phyloP scores from a whole-genome alignment of 495 filamentous ascomycete genomes.

The Xylaria bambusicola region DNA sequence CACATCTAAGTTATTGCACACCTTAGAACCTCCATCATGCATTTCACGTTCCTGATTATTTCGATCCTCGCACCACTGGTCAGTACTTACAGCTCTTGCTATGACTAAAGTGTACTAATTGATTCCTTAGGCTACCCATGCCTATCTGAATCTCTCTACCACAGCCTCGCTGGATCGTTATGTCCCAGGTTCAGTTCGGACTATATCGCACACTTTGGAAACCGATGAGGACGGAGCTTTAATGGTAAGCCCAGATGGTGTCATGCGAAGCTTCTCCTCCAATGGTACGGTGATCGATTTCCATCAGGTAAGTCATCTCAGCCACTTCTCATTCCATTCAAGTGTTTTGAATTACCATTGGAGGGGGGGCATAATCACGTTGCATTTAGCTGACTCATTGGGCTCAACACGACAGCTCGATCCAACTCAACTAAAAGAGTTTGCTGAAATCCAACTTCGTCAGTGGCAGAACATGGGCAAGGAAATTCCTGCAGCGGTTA shows the following conservation, averaged over 20 bases:
- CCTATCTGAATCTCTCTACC: slow-evolving; percentile 1
- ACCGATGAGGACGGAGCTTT: slow-evolving; percentile 3
- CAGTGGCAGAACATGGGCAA: slow-evolving; percentile 7
- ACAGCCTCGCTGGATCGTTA: slow-evolving; percentile 4
- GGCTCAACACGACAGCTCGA: slow-evolving; percentile 2
- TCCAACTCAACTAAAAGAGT: slow-evolving; percentile 7
- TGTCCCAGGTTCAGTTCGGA: neutral
- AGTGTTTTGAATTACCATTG: slow-evolving; percentile 1
- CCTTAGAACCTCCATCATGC: neutral
- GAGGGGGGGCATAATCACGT: neutral
- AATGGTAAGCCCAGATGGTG: slow-evolving; percentile 2
- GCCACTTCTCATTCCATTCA: neutral
- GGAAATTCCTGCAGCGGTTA: slow-evolving; percentile 6
- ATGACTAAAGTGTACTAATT: neutral
- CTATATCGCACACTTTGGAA: slow-evolving; percentile 6
- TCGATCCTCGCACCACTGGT: neutral
- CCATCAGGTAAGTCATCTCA: neutral
- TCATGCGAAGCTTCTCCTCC: slow-evolving; percentile 6
- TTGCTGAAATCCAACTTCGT: slow-evolving; percentile 4
- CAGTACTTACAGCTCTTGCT: neutral
- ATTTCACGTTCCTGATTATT: slow-evolving; percentile 1
- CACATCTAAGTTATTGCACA: slow-evolving; percentile 1
- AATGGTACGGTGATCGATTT: slow-evolving; percentile 1
- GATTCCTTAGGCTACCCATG: neutral
- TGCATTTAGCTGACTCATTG: neutral